Base-by-base conservation (phyloP, 495 filamentous ascomycete species). In the Rhizodiscina lignyota region DNA sequence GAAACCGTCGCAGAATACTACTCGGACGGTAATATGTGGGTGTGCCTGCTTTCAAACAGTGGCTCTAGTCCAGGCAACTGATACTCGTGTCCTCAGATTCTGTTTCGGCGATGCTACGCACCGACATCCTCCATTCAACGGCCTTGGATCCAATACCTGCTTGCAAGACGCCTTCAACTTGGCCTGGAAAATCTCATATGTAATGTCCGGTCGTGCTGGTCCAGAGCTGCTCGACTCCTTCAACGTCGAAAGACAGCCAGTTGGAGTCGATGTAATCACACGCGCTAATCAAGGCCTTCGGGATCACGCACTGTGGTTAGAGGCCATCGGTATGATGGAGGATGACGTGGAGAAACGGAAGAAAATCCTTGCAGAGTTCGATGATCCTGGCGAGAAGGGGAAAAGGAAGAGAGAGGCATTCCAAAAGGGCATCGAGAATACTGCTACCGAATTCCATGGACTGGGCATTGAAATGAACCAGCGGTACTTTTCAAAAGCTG, bases 141-240 rank as follows among this genome's bases (percentile, higher is more conserved):
- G n/a, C n/a, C n/a, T n/a, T 2, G 67, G 67, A 8, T 58, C 54
- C 13, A 72, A 72, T 34, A 68, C 63, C 12, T 68, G 64, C 39
- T 57, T 70, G 4, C 63, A 68, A 52, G 67, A 72, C 41, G 60
- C 65, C 0, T 67, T 58, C 39, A 70, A 72, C 34, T 44, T 72
- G 8, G 66, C 67, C 6, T 72, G 67, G 67, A 72, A 72, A 36
- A 44, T 70, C 16, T 64, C 66, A 0, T 59, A 56, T 30, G 64
- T 68, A 0, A 35, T 65, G 30, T 56, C 55, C 21, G 62, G 61
- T 0, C 35, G 45, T 5, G 60, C 63, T 1, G 37, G 37, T 1
- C 43, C 53, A 1, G 39, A 35, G 2, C 38, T 75, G 5, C 52
- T 75, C 4, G 51, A 64, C 8, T 61, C 64, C 0, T 74, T 65